Conservation (phyloP, 176 grass and related monocot genomes). For the Carex kokanica region DNA sequence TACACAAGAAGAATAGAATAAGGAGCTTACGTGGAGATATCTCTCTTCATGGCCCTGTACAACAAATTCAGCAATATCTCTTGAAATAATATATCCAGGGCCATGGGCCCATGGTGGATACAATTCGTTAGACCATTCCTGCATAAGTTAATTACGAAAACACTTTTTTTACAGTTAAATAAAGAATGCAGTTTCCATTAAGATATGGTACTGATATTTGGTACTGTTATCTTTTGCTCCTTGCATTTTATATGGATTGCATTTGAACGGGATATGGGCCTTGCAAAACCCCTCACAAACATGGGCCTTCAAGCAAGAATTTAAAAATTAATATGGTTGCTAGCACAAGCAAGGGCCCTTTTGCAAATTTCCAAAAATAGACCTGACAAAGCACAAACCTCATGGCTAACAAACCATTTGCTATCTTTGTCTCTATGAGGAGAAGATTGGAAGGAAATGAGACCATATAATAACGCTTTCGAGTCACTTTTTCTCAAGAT, state of each 20-base stretch:
- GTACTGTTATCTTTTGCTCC: neutral
- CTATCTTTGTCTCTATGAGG: constrained; percentile 79
- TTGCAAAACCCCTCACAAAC: neutral
- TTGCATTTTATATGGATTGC: neutral
- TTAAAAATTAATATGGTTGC: neutral
- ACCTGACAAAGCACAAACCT: constrained; percentile 39
- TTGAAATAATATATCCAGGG: constrained; percentile 81
- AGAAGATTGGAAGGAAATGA: constrained; percentile 77
- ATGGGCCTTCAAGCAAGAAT: neutral
- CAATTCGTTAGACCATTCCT: constrained; percentile 64
- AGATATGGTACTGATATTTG: neutral
- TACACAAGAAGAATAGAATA: neutral
- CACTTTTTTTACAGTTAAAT: neutral
- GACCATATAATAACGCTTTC: constrained; percentile 67
- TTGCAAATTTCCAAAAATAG: neutral
- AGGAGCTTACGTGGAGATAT: constrained; percentile 55
- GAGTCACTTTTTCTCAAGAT: constrained; percentile 55
- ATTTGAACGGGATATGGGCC: neutral
- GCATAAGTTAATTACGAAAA: constrained; percentile 10
- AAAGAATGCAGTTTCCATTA: neutral
- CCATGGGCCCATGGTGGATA: constrained; percentile 96
- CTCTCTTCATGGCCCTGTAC: constrained; percentile 61
- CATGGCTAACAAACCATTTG: constrained; percentile 84
- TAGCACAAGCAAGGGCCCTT: neutral
- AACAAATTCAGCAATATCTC: constrained; percentile 79